Percentiles rank a stretch among this genome's conserved stretches.
These are phyloP conservation scores for Chernovozyma sophiae-reginae DNA, from an alignment of 1,139 yeast genomes.

Conservation along the genomic window DNA sequence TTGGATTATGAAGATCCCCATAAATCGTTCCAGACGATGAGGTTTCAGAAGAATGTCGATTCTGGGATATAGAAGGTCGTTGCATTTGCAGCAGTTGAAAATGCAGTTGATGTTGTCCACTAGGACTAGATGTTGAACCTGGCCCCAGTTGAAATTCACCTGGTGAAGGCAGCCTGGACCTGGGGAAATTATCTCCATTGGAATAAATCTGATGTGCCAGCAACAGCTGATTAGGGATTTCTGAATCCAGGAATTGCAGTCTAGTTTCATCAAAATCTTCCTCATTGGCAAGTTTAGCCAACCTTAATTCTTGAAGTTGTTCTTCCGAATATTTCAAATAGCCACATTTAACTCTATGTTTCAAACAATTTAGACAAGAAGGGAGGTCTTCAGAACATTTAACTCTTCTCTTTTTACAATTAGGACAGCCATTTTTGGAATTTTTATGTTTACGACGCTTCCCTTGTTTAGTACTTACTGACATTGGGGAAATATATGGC, in stretches of 20 bases:
- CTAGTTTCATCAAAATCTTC: not conserved
- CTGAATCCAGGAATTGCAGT: not conserved
- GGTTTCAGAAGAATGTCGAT: not conserved
- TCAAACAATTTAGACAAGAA: conserved; percentile 37
- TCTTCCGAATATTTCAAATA: conserved; percentile 34
- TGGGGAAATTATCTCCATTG: not conserved
- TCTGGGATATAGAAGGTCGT: not conserved
- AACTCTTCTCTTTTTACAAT: conserved; percentile 42
- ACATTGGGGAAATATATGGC: too few relatives aligned
- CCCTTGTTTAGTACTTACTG: not conserved
- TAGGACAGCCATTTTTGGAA: conserved; percentile 39
- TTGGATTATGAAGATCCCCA: not conserved
- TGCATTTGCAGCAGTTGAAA: not conserved
- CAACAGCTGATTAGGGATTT: not conserved
- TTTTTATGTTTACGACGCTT: conserved; percentile 28
- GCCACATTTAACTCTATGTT: conserved; percentile 40
- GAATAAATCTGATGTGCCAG: not conserved
- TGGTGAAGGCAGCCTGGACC: not conserved
- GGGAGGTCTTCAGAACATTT: conserved; percentile 44
- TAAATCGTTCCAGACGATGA: not conserved
- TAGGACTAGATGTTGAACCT: not conserved
- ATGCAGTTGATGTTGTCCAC: not conserved
- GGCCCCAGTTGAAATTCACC: not conserved
- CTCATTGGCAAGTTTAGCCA: conserved; percentile 13
- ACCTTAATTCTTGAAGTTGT: conserved; percentile 28